Evolutionary conservation across 1,139 yeast genomes (phyloP).

Genomic region (Suhomyces guaymorum): DNA sequence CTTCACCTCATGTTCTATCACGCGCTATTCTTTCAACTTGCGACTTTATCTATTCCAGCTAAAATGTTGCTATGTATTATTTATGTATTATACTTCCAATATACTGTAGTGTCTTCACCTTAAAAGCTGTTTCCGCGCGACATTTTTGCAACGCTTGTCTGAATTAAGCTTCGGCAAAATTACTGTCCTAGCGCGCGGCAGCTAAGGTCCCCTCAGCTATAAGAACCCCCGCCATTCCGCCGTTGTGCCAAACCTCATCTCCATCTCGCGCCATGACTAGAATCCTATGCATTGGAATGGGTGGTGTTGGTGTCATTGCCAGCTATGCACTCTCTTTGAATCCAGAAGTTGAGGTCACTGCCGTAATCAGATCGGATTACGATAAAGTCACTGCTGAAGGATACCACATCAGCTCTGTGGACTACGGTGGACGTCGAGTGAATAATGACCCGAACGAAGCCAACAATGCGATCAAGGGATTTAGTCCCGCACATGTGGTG

Average conservation of each 20-base stretch:
- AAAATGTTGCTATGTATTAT: slow-evolving; percentile 9
- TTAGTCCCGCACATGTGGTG: slow-evolving; percentile 28
- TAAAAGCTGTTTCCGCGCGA: slow-evolving; percentile 1
- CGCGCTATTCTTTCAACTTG: too few species aligned
- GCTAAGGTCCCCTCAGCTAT: slow-evolving; percentile 1
- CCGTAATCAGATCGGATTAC: slow-evolving; percentile 36
- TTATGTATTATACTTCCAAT: slow-evolving; percentile 12
- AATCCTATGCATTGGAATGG: slow-evolving; percentile 62
- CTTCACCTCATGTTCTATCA: too few species aligned
- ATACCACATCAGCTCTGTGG: slow-evolving; percentile 29
- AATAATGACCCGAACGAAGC: slow-evolving; percentile 20
- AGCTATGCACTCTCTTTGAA: slow-evolving; percentile 55
- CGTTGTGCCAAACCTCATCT: background rate
- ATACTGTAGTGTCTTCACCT: too few species aligned
- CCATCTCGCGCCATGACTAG: slow-evolving; percentile 23
- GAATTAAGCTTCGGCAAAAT: slow-evolving; percentile 11
- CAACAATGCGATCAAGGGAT: slow-evolving; percentile 22
- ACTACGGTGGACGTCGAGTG: slow-evolving; percentile 25
- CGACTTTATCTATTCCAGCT: too few species aligned
- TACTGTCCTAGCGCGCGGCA: slow-evolving; percentile 5
- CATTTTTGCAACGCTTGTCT: slow-evolving; percentile 10
- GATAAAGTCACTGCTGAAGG: slow-evolving; percentile 30
- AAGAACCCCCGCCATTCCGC: too few species aligned
- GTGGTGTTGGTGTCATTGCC: slow-evolving; percentile 75
- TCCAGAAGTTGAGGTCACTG: slow-evolving; percentile 37